Evolutionary conservation across 352 stramenopile genomes (phyloP), one percentile per base, ranked within the genome.

Genomic region (Albugo laibachii): DNA sequence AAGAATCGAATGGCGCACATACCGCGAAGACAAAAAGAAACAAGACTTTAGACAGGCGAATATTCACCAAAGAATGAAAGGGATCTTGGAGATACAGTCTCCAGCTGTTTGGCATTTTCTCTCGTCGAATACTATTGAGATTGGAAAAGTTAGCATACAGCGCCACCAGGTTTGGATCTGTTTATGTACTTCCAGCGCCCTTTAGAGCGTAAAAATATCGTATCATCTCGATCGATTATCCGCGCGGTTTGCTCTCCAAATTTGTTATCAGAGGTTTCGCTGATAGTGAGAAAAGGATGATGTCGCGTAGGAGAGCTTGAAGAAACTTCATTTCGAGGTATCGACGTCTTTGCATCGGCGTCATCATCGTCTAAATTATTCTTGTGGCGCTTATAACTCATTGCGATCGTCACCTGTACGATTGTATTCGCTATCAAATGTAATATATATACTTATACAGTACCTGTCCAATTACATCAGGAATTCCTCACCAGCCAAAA

Each of bases 41-140:
- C 15, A 84, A 42, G 35, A 89, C 76, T 65, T 89, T 89, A 57
- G 66, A 80, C 47, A 84, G 47, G 0, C 76, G 75, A 57, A 85
- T 67, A 54, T 89, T 84, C 31, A 89, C 71, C 15, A 89, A 56
- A 27, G 69, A 71, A 57, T 89, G 76, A 61, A 89, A 89, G 36
- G 76, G 76, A 46, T 84, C 76, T 45, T 84, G 69, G 41, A 86
- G 56, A 54, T 89, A 89, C 36, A 85, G 55, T 49, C 80, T 82
- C 73, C 73, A 89, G 55, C 83, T 83, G 40, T 85, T 54, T 10
- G 74, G 66, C 48, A 81, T 64, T 54, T 84, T 84, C 24, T 82
- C 50, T 18, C 76, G 76, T 2, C 69, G 69, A 55, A 89, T 86
- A 40, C 76, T 89, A 55, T 47, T 40, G 19, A 13, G 16, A 31